Evolutionary conservation across 495 filamentous ascomycete genomes (phyloP).

Genomic region (Aspergillus mulundensis): DNA sequence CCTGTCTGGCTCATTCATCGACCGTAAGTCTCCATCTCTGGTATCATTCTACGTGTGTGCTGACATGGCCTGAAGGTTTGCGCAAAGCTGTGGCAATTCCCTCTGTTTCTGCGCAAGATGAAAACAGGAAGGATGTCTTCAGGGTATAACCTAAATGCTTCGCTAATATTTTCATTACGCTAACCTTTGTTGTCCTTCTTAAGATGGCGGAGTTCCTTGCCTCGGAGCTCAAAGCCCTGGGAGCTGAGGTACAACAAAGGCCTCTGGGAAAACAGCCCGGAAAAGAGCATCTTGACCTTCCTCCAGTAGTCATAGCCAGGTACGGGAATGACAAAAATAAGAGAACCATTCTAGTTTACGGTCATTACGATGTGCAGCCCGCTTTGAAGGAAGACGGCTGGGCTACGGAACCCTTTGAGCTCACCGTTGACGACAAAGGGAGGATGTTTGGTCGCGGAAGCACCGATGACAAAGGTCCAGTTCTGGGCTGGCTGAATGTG

Average conservation of each 20-base stretch:
- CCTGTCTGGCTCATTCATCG: conserved; percentile 78
- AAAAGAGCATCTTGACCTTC: conserved; percentile 83
- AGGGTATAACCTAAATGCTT: conserved; percentile 38
- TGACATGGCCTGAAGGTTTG: conserved; percentile 46
- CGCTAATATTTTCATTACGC: not conserved
- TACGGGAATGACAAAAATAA: conserved; percentile 90
- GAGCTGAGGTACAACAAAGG: conserved; percentile 79
- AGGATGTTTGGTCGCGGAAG: conserved; percentile 94
- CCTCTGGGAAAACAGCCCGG: conserved; percentile 85
- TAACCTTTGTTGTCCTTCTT: conserved; percentile 6
- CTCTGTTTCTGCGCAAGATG: conserved; percentile 87
- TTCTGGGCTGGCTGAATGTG: conserved; percentile 95
- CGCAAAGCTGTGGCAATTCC: conserved; percentile 92
- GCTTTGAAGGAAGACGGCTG: conserved; percentile 91
- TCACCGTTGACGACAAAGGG: conserved; percentile 82
- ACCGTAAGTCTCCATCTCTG: conserved; percentile 50
- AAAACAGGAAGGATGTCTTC: conserved; percentile 82
- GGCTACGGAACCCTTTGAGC: conserved; percentile 90
- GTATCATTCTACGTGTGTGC: not conserved
- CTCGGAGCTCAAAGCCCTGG: conserved; percentile 73
- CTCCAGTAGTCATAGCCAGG: conserved; percentile 84
- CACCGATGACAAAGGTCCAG: conserved; percentile 98
- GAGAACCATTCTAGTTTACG: conserved; percentile 92
- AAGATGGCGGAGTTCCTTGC: conserved; percentile 92
- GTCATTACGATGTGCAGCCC: conserved; percentile 98